phyloP scores from a whole-genome alignment of 176 grass and related monocot species.

The Carex kokanica region DNA sequence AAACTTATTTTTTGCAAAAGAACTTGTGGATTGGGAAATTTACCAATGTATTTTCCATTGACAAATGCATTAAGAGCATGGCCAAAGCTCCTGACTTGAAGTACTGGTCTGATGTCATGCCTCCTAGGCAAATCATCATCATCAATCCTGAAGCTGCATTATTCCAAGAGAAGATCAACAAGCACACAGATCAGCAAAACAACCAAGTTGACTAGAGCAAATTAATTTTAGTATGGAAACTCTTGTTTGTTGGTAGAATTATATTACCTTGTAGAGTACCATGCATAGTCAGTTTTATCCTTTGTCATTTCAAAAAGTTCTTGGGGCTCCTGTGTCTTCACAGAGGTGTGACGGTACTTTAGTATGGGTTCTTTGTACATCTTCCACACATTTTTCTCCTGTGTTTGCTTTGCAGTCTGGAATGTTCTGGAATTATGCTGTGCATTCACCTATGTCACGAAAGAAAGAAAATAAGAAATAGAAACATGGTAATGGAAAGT shows the following conservation, averaged over 20 bases:
- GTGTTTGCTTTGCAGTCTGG: slow-evolving; percentile 39
- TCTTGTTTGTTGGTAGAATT: background rate
- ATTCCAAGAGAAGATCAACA: slow-evolving; percentile 3
- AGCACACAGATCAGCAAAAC: slow-evolving; percentile 3
- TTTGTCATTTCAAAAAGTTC: slow-evolving; percentile 61
- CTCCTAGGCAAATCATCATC: slow-evolving; percentile 54
- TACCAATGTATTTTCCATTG: slow-evolving; percentile 58
- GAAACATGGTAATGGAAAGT: background rate
- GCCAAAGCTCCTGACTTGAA: slow-evolving; percentile 57
- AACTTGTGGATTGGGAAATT: background rate
- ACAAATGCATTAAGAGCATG: slow-evolving; percentile 57
- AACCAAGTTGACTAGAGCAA: background rate
- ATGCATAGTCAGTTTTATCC: slow-evolving; percentile 81
- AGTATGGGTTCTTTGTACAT: slow-evolving; percentile 58
- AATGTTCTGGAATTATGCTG: slow-evolving; percentile 91
- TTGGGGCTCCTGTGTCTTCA: slow-evolving; percentile 18
- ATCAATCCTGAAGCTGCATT: slow-evolving; percentile 62
- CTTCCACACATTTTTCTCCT: slow-evolving; percentile 57
- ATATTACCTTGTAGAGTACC: slow-evolving; percentile 78
- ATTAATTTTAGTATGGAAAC: background rate
- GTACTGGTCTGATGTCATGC: slow-evolving; percentile 56
- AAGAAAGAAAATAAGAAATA: background rate
- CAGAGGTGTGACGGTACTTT: slow-evolving; percentile 24
- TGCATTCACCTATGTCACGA: slow-evolving; percentile 49
- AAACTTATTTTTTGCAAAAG: background rate